A percentile compares a stretch with the other conserved stretches of the same genome.
phyloP scores from a whole-genome alignment of 306 rosid species.

The Cyamopsis tetragonoloba region DNA sequence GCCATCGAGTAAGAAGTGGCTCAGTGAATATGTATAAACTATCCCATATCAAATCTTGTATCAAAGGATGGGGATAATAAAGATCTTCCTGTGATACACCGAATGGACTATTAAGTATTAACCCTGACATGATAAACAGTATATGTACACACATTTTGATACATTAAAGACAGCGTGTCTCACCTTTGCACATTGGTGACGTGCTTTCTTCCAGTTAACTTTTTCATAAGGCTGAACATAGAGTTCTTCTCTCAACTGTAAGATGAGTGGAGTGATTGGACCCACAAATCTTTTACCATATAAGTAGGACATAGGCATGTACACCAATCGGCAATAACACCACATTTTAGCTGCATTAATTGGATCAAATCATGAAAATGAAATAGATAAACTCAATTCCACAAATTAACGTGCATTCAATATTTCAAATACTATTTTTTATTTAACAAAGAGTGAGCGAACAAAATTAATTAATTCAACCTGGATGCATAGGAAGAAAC shows the following conservation, averaged over 20 bases:
- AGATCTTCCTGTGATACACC: conserved; percentile 49
- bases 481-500: conserved; percentile 74
- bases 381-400: background rate
- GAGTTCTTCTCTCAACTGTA: conserved; percentile 55
- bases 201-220: conserved; percentile 56
- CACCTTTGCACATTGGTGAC: conserved; percentile 67
- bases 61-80: conserved; percentile 53
- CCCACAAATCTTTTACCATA: conserved; percentile 74
- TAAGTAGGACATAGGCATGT: conserved; percentile 84
- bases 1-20: conserved; percentile 76
- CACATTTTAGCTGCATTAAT: conserved; percentile 71
- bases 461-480: conserved; percentile 21
- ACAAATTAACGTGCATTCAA: background rate
- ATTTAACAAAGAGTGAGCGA: background rate
- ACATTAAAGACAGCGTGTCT: background rate
- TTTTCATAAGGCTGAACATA: conserved; percentile 42
- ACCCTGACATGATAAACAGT: background rate
- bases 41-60: conserved; percentile 74
- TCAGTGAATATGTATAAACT: conserved; percentile 47
- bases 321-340: conserved; percentile 73
- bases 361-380: background rate
- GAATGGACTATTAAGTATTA: background rate
- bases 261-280: conserved; percentile 67
- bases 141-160: background rate
- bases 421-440: background rate